Conservation (phyloP, 345 rosid genomes). For the Erodium maritimum region DNA sequence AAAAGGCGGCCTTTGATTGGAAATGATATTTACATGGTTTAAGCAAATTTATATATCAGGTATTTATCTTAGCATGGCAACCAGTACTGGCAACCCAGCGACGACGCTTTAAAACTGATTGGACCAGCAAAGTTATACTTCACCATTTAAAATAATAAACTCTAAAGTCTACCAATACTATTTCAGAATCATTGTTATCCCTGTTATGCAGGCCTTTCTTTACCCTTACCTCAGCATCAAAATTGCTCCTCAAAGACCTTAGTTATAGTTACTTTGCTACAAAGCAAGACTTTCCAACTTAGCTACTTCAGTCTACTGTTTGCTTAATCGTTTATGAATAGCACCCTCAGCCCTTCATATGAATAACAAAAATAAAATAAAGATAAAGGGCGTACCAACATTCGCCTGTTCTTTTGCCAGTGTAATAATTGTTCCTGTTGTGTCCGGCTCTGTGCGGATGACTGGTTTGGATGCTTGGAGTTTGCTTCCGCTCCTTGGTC, state of each 20-base stretch:
- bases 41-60: background rate
- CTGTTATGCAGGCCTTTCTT: background rate
- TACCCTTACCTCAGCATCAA: background rate
- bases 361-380: background rate
- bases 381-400: slow-evolving; percentile 38
- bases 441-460: background rate
- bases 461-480: background rate
- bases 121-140: background rate
- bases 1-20: background rate
- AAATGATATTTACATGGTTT: background rate
- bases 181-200: background rate
- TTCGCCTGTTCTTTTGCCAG: slow-evolving; percentile 87
- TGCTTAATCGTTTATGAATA: background rate
- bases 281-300: background rate
- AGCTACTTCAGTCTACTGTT: background rate
- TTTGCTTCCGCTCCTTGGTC: slow-evolving; percentile 15
- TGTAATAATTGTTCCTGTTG: slow-evolving; percentile 65
- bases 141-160: background rate
- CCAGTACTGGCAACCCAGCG: background rate
- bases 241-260: background rate
- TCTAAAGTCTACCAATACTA: background rate
- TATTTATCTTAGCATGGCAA: background rate
- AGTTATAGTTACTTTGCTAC: too few species aligned
- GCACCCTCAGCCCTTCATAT: background rate
- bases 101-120: too few species aligned